A percentile compares a stretch with the other conserved stretches of the same genome.
Conservation (phyloP, 73 alveolate genomes). For the Symbiodinium pilosum region DNA sequence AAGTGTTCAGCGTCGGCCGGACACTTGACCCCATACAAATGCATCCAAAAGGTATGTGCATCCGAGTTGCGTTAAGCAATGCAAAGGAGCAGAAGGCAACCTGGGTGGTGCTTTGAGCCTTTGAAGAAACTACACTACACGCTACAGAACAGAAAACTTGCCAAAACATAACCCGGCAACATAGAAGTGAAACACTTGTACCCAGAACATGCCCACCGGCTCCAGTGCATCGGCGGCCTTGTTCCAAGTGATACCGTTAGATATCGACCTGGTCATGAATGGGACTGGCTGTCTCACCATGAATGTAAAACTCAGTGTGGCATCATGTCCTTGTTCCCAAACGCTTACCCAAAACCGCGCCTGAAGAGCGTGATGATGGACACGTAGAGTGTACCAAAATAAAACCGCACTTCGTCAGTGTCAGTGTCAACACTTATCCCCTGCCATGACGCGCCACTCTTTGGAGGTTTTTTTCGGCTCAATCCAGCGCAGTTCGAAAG, state of each 20-base stretch:
- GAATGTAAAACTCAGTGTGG: no score
- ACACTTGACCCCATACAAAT: no score
- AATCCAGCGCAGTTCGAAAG: no score
- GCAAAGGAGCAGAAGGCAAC: constrained; percentile 59
- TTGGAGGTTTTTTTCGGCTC: no score
- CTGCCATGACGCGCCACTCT: no score
- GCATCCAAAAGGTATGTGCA: no score
- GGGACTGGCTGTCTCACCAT: background rate
- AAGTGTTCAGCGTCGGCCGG: no score
- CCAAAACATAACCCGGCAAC: no score
- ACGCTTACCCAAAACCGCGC: background rate
- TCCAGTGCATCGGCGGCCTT: constrained; percentile 13
- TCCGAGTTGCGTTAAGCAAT: background rate
- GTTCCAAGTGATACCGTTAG: constrained; percentile 59
- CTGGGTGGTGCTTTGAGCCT: no score
- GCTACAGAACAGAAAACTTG: no score
- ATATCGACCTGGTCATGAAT: constrained; percentile 25
- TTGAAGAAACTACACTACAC: no score
- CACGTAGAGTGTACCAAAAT: constrained; percentile 30
- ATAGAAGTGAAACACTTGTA: constrained; percentile 45
- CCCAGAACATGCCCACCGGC: constrained; percentile 50
- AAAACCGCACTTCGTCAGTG: background rate
- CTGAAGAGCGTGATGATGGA: constrained; percentile 25
- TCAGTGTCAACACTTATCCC: background rate
- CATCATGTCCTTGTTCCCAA: no score